phyloP scores from a whole-genome alignment of 345 rosid genomes.

The Lepidium didymum region DNA sequence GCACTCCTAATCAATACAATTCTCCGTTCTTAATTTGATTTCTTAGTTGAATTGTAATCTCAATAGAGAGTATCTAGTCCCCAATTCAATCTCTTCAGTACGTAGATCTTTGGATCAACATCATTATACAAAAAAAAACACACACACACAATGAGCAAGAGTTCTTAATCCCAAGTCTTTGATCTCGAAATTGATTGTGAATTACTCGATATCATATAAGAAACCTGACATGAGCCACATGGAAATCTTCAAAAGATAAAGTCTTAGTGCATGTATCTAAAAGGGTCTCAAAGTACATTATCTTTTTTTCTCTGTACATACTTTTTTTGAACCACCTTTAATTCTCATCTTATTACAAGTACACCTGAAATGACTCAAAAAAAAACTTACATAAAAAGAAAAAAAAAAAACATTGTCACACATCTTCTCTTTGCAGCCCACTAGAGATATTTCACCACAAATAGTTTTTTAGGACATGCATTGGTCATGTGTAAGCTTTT shows the following conservation, averaged over 20 bases:
- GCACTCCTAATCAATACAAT: too few relatives aligned
- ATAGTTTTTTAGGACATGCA: constrained; percentile 9
- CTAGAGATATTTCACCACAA: constrained; percentile 14
- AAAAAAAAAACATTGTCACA: neutral
- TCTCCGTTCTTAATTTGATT: too few relatives aligned
- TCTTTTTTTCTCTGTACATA: constrained; percentile 9
- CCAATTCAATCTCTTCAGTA: too few relatives aligned
- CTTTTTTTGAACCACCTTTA: neutral
- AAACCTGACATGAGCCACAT: constrained; percentile 26
- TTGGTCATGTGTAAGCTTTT: constrained; percentile 17
- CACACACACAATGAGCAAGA: neutral
- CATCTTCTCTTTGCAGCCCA: neutral
- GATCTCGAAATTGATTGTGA: neutral
- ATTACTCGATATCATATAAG: constrained; percentile 16
- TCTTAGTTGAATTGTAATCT: too few relatives aligned
- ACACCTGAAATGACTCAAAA: neutral
- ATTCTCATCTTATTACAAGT: neutral
- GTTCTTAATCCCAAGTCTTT: neutral
- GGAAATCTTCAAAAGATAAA: constrained; percentile 11
- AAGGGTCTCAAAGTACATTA: constrained; percentile 4
- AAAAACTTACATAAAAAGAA: neutral
- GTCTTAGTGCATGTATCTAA: constrained; percentile 4
- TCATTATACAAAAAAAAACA: too few relatives aligned
- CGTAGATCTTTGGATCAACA: too few relatives aligned
- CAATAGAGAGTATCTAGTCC: too few relatives aligned